Conservation (phyloP, 2,329 filamentous ascomycete genomes). For the Knufia petricola region DNA sequence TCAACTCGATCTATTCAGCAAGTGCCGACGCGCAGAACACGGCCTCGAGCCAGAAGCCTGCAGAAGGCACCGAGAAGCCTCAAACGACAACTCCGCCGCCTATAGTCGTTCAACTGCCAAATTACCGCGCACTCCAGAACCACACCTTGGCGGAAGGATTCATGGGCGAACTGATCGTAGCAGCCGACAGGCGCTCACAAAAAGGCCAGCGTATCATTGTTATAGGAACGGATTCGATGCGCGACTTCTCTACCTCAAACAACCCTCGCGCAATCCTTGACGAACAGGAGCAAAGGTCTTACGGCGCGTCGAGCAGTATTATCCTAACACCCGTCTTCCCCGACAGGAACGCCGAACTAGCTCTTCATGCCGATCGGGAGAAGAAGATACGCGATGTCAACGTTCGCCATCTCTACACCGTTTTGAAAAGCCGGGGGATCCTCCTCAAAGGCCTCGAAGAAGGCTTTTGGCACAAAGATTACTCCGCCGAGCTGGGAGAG, state of each 20-base stretch:
- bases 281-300: constrained; percentile 37
- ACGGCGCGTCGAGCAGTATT: constrained; percentile 44
- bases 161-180: constrained; percentile 57
- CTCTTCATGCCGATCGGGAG: constrained; percentile 34
- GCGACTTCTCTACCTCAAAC: constrained; percentile 39
- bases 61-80: not conserved
- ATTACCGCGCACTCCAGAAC: constrained; percentile 72
- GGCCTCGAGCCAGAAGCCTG: not conserved
- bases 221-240: constrained; percentile 63
- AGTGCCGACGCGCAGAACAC: not conserved
- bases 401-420: constrained; percentile 53
- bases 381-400: constrained; percentile 48
- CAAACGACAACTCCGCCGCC: constrained; percentile 13
- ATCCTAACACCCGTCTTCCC: constrained; percentile 44
- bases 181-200: constrained; percentile 62
- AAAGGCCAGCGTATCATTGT: constrained; percentile 64
- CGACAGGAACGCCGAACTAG: constrained; percentile 14
- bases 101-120: not conserved
- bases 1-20: not conserved
- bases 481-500: constrained; percentile 21
- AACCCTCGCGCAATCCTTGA: constrained; percentile 37
- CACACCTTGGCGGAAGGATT: constrained; percentile 56
- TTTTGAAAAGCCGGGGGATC: constrained; percentile 40
- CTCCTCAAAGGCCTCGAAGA: constrained; percentile 14
- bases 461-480: constrained; percentile 24